Evolutionary conservation across 2,329 filamentous ascomycete genomes (phyloP), one percentile per base, ranked within the genome.

Genomic region (Pseudogymnoascus sp.): DNA sequence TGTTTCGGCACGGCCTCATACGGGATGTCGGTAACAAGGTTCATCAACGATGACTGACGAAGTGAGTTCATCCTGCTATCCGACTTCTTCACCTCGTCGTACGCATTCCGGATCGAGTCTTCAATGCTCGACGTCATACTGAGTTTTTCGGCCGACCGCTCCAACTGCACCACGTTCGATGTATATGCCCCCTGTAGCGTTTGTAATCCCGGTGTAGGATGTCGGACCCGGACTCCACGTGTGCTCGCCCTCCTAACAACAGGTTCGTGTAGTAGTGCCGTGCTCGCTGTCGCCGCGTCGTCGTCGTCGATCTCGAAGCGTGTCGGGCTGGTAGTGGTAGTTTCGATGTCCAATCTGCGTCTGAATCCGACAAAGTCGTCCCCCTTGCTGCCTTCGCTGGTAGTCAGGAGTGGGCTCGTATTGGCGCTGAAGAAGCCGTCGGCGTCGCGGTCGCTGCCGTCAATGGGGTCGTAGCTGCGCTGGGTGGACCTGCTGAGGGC

Each of bases 61-160:
- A 86, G 78, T 7, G 86, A 88, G 2, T 86, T 88, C 64, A 82
- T 81, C 65, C 84, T 81, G 71, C 86, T 90, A 71, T 89, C 88
- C 71, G 80, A 84, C 68, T 85, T 82, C 75, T 90, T 90, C 71
- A 89, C 78, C 74, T 90, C 86, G 65, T 85, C 79, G 74, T 90
- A 86, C 67, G 91, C 79, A 70, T 88, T 85, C 64, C 88, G 83
- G 69, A 92, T 93, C 68, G 90, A 88, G 77, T 89, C 85, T 70
- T 89, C 88, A 71, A 92, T 89, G 66, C 89, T 90, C 66, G 86
- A 89, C 56, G 81, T 81, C 63, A 86, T 87, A 68, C 87, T 90
- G 74, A 93, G 79, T 67, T 86, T 82, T 75, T 92, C 89, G 59
- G 89, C 89, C 10, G 86, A 87, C 67, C 88, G 86, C 75, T 93